phyloP scores from a whole-genome alignment of 2,329 filamentous ascomycete species.

The Fusarium continuum region DNA sequence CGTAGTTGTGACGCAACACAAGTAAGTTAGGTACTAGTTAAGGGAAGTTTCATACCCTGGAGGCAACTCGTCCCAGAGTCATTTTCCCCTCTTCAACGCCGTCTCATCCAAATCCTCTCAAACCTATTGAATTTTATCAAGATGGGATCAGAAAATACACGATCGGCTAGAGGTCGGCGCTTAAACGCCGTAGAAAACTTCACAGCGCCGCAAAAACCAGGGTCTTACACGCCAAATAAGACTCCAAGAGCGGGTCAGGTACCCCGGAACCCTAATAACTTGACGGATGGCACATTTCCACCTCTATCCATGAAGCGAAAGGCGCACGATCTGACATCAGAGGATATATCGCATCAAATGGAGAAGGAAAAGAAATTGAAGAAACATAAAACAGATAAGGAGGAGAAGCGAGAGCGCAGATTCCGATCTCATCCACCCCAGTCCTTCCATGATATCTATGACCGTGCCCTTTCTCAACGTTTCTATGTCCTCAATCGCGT shows the following conservation, averaged over 20 bases:
- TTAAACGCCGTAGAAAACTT: background rate
- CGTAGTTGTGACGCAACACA: background rate
- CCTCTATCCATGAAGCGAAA: slow-evolving; percentile 33
- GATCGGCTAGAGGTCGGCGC: background rate
- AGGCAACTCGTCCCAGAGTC: background rate
- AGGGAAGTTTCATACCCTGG: slow-evolving; percentile 15
- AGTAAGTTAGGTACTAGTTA: too few relatives aligned
- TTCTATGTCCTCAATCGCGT: slow-evolving; percentile 58
- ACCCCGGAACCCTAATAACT: slow-evolving; percentile 7
- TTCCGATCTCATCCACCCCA: slow-evolving; percentile 49
- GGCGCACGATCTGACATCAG: background rate
- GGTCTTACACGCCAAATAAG: background rate
- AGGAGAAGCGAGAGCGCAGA: slow-evolving; percentile 50
- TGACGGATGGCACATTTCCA: background rate
- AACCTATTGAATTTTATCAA: background rate
- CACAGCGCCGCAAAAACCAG: slow-evolving; percentile 2
- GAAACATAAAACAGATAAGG: slow-evolving; percentile 1
- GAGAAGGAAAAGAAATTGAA: slow-evolving; percentile 27
- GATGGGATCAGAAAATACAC: slow-evolving; percentile 10
- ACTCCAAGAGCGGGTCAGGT: slow-evolving; percentile 3
- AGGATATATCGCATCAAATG: background rate
- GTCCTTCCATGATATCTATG: slow-evolving; percentile 50
- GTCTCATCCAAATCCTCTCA: background rate
- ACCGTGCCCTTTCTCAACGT: slow-evolving; percentile 53
- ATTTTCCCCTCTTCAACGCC: background rate